These are phyloP conservation scores for Wickerhamomyces xylosicus DNA, from an alignment of 805 yeast species.

Conservation along the genomic window DNA sequence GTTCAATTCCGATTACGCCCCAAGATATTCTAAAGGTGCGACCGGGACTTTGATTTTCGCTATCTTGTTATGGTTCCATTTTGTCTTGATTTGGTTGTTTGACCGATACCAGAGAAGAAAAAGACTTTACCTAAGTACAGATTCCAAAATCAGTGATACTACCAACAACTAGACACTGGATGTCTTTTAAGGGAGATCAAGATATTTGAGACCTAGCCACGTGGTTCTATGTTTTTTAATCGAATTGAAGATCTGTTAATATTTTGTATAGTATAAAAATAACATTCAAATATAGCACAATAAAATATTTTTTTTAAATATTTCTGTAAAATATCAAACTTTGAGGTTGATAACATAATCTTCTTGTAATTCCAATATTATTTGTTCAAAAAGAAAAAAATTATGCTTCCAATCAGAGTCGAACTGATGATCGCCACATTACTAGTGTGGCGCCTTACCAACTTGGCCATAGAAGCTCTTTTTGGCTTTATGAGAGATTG, in stretches of 20 bases:
- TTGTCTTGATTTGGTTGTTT: constrained; percentile 11
- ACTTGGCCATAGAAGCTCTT: constrained; percentile 41
- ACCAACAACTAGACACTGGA: neutral
- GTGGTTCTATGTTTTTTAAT: too few species aligned
- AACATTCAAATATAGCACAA: too few species aligned
- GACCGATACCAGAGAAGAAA: constrained; percentile 14
- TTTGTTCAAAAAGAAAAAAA: too few species aligned
- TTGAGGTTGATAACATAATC: too few species aligned
- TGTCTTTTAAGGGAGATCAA: too few species aligned
- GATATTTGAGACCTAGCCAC: too few species aligned
- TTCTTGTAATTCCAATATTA: too few species aligned
- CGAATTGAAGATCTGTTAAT: too few species aligned
- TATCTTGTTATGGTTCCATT: constrained; percentile 7
- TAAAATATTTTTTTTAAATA: too few species aligned
- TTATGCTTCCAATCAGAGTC: constrained; percentile 57
- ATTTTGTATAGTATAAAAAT: too few species aligned
- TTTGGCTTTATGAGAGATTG: neutral
- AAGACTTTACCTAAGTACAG: constrained; percentile 9
- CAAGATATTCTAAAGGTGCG: constrained; percentile 9
- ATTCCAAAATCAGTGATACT: too few species aligned
- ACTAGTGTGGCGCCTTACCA: constrained; percentile 83
- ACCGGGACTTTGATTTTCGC: constrained; percentile 7
- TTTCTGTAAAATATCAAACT: too few species aligned
- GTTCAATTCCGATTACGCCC: constrained; percentile 14
- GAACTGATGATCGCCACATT: constrained; percentile 77